These are phyloP conservation scores for Selenicereus undatus DNA, from an alignment of 148 eudicot genomes.

Conservation along the genomic window DNA sequence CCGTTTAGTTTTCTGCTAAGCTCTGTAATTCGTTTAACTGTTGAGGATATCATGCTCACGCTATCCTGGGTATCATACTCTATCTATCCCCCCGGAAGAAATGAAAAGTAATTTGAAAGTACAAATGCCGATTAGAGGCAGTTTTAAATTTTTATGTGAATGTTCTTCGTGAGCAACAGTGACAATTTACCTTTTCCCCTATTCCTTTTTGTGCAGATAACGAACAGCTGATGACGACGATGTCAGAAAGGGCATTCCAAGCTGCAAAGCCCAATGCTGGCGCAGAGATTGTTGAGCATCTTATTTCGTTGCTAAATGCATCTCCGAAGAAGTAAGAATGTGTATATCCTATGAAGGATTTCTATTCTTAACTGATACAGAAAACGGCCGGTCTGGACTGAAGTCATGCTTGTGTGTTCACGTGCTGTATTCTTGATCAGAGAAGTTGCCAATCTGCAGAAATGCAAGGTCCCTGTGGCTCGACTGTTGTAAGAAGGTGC, in stretches of 20 bases:
- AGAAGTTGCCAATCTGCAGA: neutral
- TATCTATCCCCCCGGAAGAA: neutral
- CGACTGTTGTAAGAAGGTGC: neutral
- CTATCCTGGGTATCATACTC: neutral
- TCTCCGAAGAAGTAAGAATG: conserved; percentile 12
- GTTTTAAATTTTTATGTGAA: neutral
- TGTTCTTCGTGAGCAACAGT: neutral
- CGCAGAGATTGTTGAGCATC: conserved; percentile 44
- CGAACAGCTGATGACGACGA: conserved; percentile 37
- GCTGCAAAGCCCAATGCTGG: conserved; percentile 64
- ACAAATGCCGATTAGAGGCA: neutral
- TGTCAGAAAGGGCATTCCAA: conserved; percentile 54
- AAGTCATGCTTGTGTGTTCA: neutral
- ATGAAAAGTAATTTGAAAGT: too few relatives aligned
- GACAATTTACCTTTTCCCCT: neutral
- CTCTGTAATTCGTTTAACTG: neutral
- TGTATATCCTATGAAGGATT: neutral
- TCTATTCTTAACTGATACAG: neutral
- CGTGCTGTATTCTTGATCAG: neutral
- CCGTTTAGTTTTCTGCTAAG: too few relatives aligned
- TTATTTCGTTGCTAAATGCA: conserved; percentile 32
- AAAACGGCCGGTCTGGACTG: too few relatives aligned
- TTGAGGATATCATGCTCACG: neutral
- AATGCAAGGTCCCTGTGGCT: neutral
- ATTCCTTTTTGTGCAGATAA: conserved; percentile 34